Evolutionary conservation across 2,329 filamentous ascomycete species (phyloP), one percentile per base, ranked within the genome.

Genomic region (Clonostachys solani): DNA sequence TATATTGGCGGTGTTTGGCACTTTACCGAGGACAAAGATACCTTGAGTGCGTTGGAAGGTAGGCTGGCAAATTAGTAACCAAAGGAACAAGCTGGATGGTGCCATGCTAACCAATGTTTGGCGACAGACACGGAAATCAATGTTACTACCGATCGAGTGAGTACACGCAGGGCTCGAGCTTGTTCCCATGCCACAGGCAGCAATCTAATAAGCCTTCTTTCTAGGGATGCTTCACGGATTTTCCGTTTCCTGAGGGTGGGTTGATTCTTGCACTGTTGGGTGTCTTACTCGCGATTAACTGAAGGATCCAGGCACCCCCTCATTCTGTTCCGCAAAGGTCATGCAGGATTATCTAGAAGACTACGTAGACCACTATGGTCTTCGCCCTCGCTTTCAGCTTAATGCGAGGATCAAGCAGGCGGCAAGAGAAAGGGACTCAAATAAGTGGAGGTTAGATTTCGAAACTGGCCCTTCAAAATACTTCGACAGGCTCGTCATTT

Each of bases 1-100:
- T 65, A 63, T 42, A 55, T 73, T 10, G 71, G 71, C 13, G 71
- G 72, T 0, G 51, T 75, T 1, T 75, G 71, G 71, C 61, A 67
- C 40, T 72, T 64, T 46, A 71, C 61, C 12, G 59, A 63, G 3
- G 56, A 67, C n/a, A 54, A 66, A 61, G 50, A 70, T 65, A 33
- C 64, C 64, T 10, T 65, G 68, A 29, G 63, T 71, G 5, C 52
- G 56, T 13, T 64, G 59, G 60, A 56, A 54, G 56, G 16, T 5
- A 47, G 13, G 12, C 15, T 36, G 23, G 15, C 35, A 13, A 6
- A 3, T 15, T 17, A 43, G 13, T 2, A 5, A n/a, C 18, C 23
- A 17, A n/a, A 10, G 17, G 17, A 33, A 12, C 13, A 46, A n/a
- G 17, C 3, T n/a, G 19, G 13, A 23, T 18, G 23, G 23, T 29